Conservation (phyloP, 371 early-diverging fungal species). For the Mucor racemosus region DNA sequence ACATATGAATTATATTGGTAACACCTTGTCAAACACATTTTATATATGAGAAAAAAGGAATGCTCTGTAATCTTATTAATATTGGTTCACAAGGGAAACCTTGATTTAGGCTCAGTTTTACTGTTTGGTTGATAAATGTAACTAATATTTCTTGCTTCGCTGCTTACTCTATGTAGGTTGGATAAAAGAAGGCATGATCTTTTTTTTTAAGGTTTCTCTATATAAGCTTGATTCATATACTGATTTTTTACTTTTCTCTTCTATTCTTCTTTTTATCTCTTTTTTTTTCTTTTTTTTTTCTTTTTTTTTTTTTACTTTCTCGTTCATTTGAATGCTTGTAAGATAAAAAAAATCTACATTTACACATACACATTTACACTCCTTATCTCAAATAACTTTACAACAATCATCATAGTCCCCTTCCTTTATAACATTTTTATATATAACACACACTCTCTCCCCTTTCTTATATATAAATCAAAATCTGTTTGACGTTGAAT, state of each 20-base stretch:
- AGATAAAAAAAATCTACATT: not conserved
- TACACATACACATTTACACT: not conserved
- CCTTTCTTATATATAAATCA: conserved; percentile 9
- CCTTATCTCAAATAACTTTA: not conserved
- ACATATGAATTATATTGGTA: conserved; percentile 15
- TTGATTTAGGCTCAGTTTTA: conserved; percentile 20
- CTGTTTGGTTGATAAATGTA: conserved; percentile 4
- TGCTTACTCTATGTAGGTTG: not conserved
- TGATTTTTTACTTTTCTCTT: not conserved
- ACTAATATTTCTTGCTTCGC: not conserved
- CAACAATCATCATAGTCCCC: conserved; percentile 1
- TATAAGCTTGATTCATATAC: not conserved
- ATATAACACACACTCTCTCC: not conserved
- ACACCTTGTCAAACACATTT: conserved; percentile 24
- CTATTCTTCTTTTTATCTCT: conserved; percentile 5
- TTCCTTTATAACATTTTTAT: not conserved
- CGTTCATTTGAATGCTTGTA: conserved; percentile 18
- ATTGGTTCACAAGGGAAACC: conserved; percentile 16
- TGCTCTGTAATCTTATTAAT: conserved; percentile 7
- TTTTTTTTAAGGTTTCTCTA: conserved; percentile 8
- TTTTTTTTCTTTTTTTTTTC: conserved; percentile 15
- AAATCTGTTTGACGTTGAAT: not conserved
- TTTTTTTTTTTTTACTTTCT: conserved; percentile 11
- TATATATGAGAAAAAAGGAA: conserved; percentile 18
- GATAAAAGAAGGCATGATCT: conserved; percentile 23